Base-by-base conservation (phyloP, 805 yeast species). In the Myxozyma melibiosi region DNA sequence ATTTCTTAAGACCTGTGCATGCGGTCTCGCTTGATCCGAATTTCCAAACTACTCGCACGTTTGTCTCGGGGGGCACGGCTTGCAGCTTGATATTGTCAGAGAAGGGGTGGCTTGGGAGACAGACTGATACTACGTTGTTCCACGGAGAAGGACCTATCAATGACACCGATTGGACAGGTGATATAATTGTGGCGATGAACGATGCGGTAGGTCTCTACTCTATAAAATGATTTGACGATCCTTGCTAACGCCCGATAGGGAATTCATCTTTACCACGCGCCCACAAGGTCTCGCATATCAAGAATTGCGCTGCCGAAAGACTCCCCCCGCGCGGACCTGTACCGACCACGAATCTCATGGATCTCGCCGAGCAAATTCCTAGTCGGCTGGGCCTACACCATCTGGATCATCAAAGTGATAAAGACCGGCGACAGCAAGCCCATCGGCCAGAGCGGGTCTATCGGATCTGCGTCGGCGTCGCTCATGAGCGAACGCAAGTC, bases 51-150 rank as follows among this genome's bases (percentile, higher is more conserved):
- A 78, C 84, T 0, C 80, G 82, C 54, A 78, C 85, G 8, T 92
- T 90, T 65, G 77, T 90, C 0, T 84, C 91, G 31, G 97, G 98
- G 2, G 97, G 97, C 0, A 90, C 85, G 74, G 85, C 90, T 6
- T 97, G 97, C 0, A 83, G 87, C 45, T 85, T 94, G 0, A 73
- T 87, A 0, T 73, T 84, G 45, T 86, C 95, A 1, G 85, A 85
- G 37, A 78, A 84, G 62, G 88, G 87, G 65, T 92, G 99, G 99
- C 74, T 94, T 5, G 96, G 96, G 0, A 84, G 85, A 58, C 78
- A 96, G 55, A 76, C 78, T 1, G 98, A 94, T 66, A 76, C 82
- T 0, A 72, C 79, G 0, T 56, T 94, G 4, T 86, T 84, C 24
- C 77, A 80, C 43, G 81, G 78, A 5, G 73, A 79, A 42, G 90